Percentiles rank a stretch among this genome's conserved stretches.
Conservation (phyloP, 2,329 filamentous ascomycete genomes). For the Trichoderma semiorbis region DNA sequence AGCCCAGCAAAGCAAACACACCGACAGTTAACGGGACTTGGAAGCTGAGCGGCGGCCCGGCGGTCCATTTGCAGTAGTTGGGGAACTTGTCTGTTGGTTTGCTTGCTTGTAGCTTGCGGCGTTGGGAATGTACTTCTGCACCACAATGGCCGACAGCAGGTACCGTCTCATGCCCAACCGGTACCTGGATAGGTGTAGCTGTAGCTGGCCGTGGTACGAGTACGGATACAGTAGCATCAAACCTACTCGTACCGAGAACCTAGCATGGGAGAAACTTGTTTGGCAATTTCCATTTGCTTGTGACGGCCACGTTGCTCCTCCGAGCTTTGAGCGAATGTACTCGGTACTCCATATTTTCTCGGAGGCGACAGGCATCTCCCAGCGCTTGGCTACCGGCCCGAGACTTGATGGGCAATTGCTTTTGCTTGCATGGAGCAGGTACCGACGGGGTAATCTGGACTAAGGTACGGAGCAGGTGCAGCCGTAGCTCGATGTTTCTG, state of each 20-base stretch:
- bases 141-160: background rate
- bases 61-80: background rate
- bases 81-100: background rate
- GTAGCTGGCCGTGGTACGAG: background rate
- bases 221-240: background rate
- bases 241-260: background rate
- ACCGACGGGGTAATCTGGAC: background rate
- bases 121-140: background rate
- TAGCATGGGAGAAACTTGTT: background rate
- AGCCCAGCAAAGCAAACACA: background rate
- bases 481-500: conserved; percentile 1
- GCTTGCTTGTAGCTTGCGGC: background rate
- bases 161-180: background rate
- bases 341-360: conserved; percentile 4
- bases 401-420: background rate
- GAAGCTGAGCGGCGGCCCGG: background rate
- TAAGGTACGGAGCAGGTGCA: background rate
- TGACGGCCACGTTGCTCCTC: conserved; percentile 4
- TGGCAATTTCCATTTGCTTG: background rate
- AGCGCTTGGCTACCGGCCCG: conserved; percentile 1
- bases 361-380: background rate
- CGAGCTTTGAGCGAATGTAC: background rate
- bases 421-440: conserved; percentile 3
- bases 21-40: background rate
- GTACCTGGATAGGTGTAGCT: background rate